Conservation (phyloP, 768 basidiomycete genomes). For the Rhodosporidiobolus odoratus region DNA sequence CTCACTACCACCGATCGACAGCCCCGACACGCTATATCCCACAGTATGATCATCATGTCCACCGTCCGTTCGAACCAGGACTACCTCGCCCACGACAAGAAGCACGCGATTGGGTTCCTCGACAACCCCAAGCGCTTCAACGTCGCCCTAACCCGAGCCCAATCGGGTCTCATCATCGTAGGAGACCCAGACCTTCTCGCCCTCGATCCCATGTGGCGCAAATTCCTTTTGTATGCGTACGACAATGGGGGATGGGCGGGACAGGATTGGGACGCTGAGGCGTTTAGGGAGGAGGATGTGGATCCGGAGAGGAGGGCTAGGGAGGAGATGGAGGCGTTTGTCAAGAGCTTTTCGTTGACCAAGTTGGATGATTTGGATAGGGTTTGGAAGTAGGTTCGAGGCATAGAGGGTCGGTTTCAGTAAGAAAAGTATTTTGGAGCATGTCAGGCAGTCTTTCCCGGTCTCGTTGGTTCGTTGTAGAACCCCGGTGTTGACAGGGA, state of each 20-base stretch:
- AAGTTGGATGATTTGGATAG: too few relatives aligned
- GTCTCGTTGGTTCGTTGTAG: too few relatives aligned
- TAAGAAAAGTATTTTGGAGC: too few relatives aligned
- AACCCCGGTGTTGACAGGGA: too few relatives aligned
- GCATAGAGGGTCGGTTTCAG: too few relatives aligned
- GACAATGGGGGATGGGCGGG: constrained; percentile 16
- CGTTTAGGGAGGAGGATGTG: neutral
- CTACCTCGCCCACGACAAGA: constrained; percentile 42
- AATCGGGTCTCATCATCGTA: constrained; percentile 45
- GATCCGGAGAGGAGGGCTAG: neutral
- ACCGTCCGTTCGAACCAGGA: constrained; percentile 40
- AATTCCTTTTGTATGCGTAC: constrained; percentile 1
- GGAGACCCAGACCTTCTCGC: constrained; percentile 44
- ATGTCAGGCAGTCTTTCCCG: too few relatives aligned
- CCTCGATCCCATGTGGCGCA: constrained; percentile 44
- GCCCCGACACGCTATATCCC: constrained; percentile 2
- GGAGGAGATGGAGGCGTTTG: constrained; percentile 1
- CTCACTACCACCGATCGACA: neutral
- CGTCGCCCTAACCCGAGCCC: constrained; percentile 47
- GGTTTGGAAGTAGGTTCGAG: too few relatives aligned
- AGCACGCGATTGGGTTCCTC: constrained; percentile 45
- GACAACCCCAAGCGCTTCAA: constrained; percentile 47
- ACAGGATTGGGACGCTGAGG: neutral
- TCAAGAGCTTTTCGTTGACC: neutral
- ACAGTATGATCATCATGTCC: constrained; percentile 39